Evolutionary conservation across 164 flowering plant species (phyloP), one percentile per base, ranked within the genome.

Genomic region (Berberis vulgaris): DNA sequence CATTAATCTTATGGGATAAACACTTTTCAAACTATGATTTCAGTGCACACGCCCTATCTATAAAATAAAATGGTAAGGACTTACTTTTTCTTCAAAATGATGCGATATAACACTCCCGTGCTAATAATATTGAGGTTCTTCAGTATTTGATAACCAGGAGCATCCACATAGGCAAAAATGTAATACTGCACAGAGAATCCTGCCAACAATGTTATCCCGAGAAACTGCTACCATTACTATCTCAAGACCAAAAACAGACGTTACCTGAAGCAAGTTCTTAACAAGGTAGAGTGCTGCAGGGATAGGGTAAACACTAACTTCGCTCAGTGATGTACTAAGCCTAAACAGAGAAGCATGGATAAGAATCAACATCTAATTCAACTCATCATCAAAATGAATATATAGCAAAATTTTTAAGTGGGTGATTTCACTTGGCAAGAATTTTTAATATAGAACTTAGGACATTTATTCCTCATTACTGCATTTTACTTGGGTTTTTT

Each of bases 151-250:
- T 94, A 94, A 7, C 96, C 94, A 7, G 98, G 98, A 62, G 98
- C 98, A 75, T 90, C 91, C 67, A 93, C 98, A 74, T 93, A 93
- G n/a, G 94, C 91, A 84, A 93, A 94, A 71, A 94, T 94, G 76
- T 94, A 91, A 73, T 94, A 94, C 98, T 94, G 88, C 80, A 59
- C 77, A n/a, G 76, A 41, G 50, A 72, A 73, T 41, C 7, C 54
- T 43, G 54, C 62, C 53, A 12, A 38, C 50, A 41, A 63, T 6
- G 5, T n/a, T 6, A 47, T 47, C 8, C 6, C 42, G 11, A 62
- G 57, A 59, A 61, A 4, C 45, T 13, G 49, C 3, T 44, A 58
- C 54, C 50, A 43, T 43, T 5, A 41, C 38, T 13, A 26, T 60
- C 45, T 41, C 43, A 44, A 62, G 41, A 2, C 49, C 40, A 9